Base-by-base conservation (phyloP, 352 stramenopile genomes). In the Pythium folliculosum region DNA sequence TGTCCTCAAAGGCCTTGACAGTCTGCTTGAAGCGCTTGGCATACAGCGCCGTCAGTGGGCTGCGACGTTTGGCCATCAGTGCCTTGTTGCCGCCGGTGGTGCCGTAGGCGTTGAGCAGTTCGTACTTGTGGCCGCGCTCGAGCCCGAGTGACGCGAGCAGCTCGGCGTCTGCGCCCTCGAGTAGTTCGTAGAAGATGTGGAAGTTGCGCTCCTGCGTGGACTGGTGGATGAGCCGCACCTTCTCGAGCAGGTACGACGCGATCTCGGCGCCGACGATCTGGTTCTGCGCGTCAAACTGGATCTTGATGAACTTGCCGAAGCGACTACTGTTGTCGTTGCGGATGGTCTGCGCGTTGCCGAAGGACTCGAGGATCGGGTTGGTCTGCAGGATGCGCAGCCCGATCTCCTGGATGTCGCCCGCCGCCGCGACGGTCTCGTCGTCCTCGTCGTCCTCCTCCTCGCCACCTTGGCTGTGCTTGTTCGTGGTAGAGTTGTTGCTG, bases 301-400 rank as follows among this genome's bases (percentile, higher is more conserved):
- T 91, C 58, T 98, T 95, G 76, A 98, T 98, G 65, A 97, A 98
- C 75, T 98, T 99, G 60, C 95, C 95, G 73, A 99, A 99, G 49
- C 95, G 87, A 78, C 80, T 95, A 16, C 79, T 97, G 76, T 99
- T 99, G 76, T 99, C 96, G 72, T 99, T 99, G 38, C 96, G 79
- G 35, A 99, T 93, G 3, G 97, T 99, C 64, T 96, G 89, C 1
- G 97, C 97, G 69, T 99, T 99, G 40, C 97, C 97, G 77, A 99
- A 99, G 27, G 89, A 96, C 77, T 99, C 97, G 19, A 99, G 76
- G 65, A 99, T 98, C 30, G 97, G 97, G 67, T 99, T 99, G 10
- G 92, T 98, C 78, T 98, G 95, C 27, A 98, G 69, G 25, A 98
- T 97, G 51, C 94, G 84, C 25, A 80, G 78, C 14, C 87, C 86